Evolutionary conservation across 1,284 basidiomycete species (phyloP).

Genomic region (Ustilago cynodontis): DNA sequence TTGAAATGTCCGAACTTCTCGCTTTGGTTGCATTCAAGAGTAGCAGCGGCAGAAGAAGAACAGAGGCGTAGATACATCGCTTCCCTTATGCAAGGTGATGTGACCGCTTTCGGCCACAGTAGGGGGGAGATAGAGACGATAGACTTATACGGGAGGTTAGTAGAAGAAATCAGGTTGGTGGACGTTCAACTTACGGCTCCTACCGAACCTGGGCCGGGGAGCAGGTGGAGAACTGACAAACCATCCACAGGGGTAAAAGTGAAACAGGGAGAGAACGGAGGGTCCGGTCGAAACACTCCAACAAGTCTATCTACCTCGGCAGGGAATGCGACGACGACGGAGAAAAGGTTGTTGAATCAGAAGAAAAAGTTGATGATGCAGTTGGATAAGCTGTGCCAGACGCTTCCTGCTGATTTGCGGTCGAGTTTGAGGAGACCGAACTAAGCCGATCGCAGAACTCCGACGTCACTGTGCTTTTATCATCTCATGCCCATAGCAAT

Average conservation of each 20-base stretch:
- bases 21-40: constrained; percentile 61
- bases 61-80: constrained; percentile 58
- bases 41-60: constrained; percentile 62
- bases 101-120: constrained; percentile 48
- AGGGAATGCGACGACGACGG: constrained; percentile 25
- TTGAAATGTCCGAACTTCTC: constrained; percentile 65
- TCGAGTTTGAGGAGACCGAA: constrained; percentile 27
- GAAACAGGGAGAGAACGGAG: neutral
- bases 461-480: too few species aligned
- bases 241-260: neutral
- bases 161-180: constrained; percentile 57
- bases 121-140: constrained; percentile 62
- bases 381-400: constrained; percentile 51
- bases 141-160: constrained; percentile 58
- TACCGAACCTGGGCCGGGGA: constrained; percentile 50
- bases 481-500: neutral
- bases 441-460: neutral
- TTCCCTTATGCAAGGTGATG: constrained; percentile 58
- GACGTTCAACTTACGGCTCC: constrained; percentile 51
- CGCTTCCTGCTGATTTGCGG: constrained; percentile 56
- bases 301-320: constrained; percentile 21
- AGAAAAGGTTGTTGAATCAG: constrained; percentile 45
- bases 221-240: constrained; percentile 54
- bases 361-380: constrained; percentile 43
- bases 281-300: constrained; percentile 25